Evolutionary conservation across 768 basidiomycete genomes (phyloP), one percentile per base, ranked within the genome.

Genomic region (Roridomyces roridus): DNA sequence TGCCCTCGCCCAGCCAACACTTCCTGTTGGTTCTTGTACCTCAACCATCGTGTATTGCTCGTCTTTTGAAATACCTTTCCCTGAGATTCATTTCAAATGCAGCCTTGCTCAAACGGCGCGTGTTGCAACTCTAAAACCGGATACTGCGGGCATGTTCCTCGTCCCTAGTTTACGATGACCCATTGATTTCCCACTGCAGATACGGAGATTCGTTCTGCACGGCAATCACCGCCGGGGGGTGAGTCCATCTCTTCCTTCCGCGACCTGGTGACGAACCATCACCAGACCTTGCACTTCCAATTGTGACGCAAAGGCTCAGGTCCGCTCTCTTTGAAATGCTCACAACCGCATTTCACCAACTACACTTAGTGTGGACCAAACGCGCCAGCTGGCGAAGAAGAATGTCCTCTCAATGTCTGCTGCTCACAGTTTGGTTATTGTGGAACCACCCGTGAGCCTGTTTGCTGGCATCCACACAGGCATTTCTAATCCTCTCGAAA

Each of bases 71-170:
- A 20, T 6, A n/a, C 9, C 3, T 2, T 31, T 35, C 8, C 18
- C 6, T 34, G 29, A n/a, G n/a, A n/a, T 40, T 31, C 7, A 51
- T 41, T n/a, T 18, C 37, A 55, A 62, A 11, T 46, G 57, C 18
- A 60, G 54, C 68, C 68, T 18, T 68, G 68, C 47, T 53, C 61
- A 31, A 68, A 69, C 43, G 67, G 62, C 25, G 67, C 65, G 6
- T 70, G 68, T 50, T 70, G 68, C 39, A 68, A 68, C 45, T 47
- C 55, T 42, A 46, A 47, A n/a, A 55, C 65, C 15, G 68, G 67
- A 36, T 70, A 64, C 34, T 70, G 68, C 50, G 68, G 67, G 59
- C 37, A 24, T 15, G 25, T 25, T 53, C 20, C 17, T 6, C 10
- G 35, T 21, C 6, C 20, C 24, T 21, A 28, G 17, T 26, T 31